These are phyloP conservation scores for Phytophthora quininea DNA, from an alignment of 352 stramenopile genomes.

Conservation along the genomic window DNA sequence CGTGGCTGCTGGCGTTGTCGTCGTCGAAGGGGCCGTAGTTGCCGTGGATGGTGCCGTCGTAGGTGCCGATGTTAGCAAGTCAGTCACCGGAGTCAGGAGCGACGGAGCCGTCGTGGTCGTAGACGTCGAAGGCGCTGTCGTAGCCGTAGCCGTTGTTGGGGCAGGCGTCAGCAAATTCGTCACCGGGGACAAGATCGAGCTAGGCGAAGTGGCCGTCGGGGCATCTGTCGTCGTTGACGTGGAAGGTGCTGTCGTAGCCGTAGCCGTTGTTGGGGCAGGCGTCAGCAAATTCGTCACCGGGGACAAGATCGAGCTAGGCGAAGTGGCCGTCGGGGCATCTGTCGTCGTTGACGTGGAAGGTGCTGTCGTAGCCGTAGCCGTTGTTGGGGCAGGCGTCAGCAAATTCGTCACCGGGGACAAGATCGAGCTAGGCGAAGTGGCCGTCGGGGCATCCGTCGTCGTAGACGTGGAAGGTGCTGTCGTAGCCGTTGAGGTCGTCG, in stretches of 20 bases:
- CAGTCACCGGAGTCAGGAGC: slow-evolving; percentile 6
- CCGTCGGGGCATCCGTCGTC: slow-evolving; percentile 10
- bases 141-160: slow-evolving; percentile 10
- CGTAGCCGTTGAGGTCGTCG: slow-evolving; percentile 5
- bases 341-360: background rate
- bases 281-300: slow-evolving; percentile 31
- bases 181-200: slow-evolving; percentile 17
- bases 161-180: slow-evolving; percentile 33
- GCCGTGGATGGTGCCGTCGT: slow-evolving; percentile 4
- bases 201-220: slow-evolving; percentile 2
- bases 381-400: too few species aligned
- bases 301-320: slow-evolving; percentile 14
- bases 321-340: slow-evolving; percentile 8
- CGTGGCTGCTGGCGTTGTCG: background rate
- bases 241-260: background rate
- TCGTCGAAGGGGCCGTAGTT: slow-evolving; percentile 10
- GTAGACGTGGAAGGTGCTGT: slow-evolving; percentile 1
- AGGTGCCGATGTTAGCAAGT: slow-evolving; percentile 16
- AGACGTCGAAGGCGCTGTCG: background rate
- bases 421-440: slow-evolving; percentile 11
- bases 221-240: slow-evolving; percentile 6
- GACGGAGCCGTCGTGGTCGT: slow-evolving; percentile 6
- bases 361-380: too few species aligned
- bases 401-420: background rate
- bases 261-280: slow-evolving; percentile 16